Evolutionary conservation across 2,329 filamentous ascomycete genomes (phyloP), one percentile per base, ranked within the genome.

Genomic region (Colletotrichum orbiculare): DNA sequence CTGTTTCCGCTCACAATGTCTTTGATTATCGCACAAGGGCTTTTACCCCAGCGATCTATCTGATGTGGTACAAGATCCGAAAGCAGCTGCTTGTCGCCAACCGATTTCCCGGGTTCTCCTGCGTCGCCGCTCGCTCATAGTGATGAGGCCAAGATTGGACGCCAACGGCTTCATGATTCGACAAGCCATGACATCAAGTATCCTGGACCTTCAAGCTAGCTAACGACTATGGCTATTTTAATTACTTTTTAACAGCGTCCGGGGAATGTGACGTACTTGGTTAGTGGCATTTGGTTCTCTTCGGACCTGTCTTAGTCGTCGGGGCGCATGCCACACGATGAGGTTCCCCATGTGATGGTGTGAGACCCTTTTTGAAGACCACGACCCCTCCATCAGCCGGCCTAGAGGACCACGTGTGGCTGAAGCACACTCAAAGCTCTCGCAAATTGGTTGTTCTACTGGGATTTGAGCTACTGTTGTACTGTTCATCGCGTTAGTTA

Each of bases 261-360:
- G 13, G 25, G 12, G 33, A 17, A 34, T 15, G 17, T 45, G 53
- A 63, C 53, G 42, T 52, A 48, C 48, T 41, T 34, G 41, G 38
- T 7, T 25, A 34, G 46, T 35, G 35, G 45, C 37, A 13, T 6
- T 50, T 13, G 43, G 43, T 17, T 46, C n/a, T 10, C 10, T 10
- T n/a, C 33, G 33, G 17, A 34, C n/a, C 25, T 63, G 63, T 66
- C 63, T 66, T 41, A 49, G 53, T 39, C 43, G 35, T 37, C 37
- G 38, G 47, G 52, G 45, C 52, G 63, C 63, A 63, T 66, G 63
- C 53, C 58, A 57, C 58, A 41, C 11, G 25, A 17, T 12, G n/a
- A 11, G 35, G 15, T 13, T 39, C 33, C 6, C 47, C 58, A 48
- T 66, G 58, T 62, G 58, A 62, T 66, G 35, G 43, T 63, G 52